These are phyloP conservation scores for Marsdenia floribunda DNA, from an alignment of 257 asterid species.

Conservation along the genomic window DNA sequence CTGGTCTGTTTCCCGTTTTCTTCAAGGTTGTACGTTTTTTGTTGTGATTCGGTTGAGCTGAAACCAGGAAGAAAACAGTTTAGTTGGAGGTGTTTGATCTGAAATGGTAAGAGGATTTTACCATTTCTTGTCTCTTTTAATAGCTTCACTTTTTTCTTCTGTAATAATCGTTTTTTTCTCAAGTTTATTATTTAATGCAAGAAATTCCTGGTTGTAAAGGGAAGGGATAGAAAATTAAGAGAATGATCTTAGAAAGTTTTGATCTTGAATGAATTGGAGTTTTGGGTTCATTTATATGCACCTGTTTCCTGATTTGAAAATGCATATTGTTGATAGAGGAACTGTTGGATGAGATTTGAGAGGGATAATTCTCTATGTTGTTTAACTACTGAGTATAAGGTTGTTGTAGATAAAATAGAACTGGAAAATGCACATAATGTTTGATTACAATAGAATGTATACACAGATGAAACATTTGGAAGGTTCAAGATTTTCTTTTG, in stretches of 20 bases:
- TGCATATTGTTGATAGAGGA: neutral
- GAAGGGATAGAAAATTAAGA: neutral
- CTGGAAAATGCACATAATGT: neutral
- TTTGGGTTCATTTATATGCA: neutral
- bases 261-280: conserved; percentile 6
- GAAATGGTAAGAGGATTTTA: neutral
- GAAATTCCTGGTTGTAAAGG: neutral
- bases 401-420: neutral
- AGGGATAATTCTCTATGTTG: neutral
- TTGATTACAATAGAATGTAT: too few species aligned
- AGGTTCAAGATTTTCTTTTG: neutral
- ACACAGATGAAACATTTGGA: neutral
- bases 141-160: neutral
- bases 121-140: neutral
- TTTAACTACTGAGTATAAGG: neutral
- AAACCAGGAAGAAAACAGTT: neutral
- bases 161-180: neutral
- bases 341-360: neutral
- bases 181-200: neutral
- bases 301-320: neutral
- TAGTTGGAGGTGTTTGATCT: neutral
- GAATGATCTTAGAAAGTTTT: neutral
- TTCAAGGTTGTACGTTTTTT: neutral
- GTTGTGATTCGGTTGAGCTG: neutral
- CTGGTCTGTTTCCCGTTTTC: neutral